phyloP scores from a whole-genome alignment of 2,329 filamentous ascomycete species.

The Stenocarpella maydis region DNA sequence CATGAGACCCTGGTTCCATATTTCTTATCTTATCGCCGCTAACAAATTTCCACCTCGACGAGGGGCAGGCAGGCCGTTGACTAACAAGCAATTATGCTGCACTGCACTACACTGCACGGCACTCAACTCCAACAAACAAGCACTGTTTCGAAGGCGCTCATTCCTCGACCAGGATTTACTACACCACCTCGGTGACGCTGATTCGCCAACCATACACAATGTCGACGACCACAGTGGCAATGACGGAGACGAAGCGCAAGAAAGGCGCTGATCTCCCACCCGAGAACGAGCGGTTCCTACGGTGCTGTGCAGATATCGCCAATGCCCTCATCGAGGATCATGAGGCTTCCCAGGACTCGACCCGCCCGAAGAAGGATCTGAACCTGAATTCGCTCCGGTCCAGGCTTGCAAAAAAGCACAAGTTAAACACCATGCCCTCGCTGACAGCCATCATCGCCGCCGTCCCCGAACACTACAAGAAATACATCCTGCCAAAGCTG shows the following conservation, averaged over 20 bases:
- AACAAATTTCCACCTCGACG: conserved; percentile 30
- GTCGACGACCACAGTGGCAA: conserved; percentile 53
- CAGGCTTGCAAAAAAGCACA: conserved; percentile 92
- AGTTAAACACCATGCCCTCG: conserved; percentile 84
- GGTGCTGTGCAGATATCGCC: conserved; percentile 95
- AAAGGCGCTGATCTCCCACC: conserved; percentile 78
- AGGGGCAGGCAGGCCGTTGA: conserved; percentile 10
- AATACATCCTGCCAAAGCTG: conserved; percentile 95
- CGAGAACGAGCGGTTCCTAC: conserved; percentile 93
- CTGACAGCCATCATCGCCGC: conserved; percentile 97
- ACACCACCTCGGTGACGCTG: background rate
- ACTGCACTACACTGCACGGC: background rate
- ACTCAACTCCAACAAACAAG: background rate
- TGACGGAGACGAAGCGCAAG: conserved; percentile 74
- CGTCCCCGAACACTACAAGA: conserved; percentile 99
- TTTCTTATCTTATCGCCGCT: conserved; percentile 18
- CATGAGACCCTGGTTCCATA: background rate
- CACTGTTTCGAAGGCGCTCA: background rate
- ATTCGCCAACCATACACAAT: conserved; percentile 36
- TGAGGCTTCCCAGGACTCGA: conserved; percentile 78
- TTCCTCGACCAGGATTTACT: background rate
- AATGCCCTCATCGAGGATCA: conserved; percentile 94
- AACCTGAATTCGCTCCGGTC: conserved; percentile 90
- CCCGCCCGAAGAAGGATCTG: conserved; percentile 80
- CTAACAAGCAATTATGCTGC: conserved; percentile 4